Percentiles rank a stretch among this genome's conserved stretches.
These are phyloP conservation scores for Hypoxylon sp. DNA, from an alignment of 2,329 filamentous ascomycete species.

Conservation along the genomic window DNA sequence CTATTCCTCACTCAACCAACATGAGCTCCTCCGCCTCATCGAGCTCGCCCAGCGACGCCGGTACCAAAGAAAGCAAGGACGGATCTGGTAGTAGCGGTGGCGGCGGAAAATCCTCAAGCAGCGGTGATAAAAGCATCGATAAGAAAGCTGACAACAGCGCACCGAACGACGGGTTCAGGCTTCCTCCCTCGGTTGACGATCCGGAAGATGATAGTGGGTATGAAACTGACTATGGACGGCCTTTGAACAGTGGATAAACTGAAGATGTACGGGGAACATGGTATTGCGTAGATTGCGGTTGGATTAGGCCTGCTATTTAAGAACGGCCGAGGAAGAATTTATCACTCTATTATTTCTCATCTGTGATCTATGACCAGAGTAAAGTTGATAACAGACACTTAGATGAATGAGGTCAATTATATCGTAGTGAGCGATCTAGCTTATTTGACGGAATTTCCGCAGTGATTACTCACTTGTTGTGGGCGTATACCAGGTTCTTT, in stretches of 20 bases:
- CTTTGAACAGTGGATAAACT: not conserved
- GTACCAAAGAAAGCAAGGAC: not conserved
- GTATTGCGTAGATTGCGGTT: not conserved
- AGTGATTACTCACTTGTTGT: no score
- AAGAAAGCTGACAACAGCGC: not conserved
- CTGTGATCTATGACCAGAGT: not conserved
- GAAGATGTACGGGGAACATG: not conserved
- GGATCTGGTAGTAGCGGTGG: not conserved
- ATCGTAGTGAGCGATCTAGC: no score
- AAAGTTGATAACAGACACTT: not conserved
- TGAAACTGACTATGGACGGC: slow-evolving; percentile 1
- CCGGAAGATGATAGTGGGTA: slow-evolving; percentile 10
- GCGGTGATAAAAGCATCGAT: not conserved
- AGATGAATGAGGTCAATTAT: not conserved
- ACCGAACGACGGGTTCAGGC: slow-evolving; percentile 24
- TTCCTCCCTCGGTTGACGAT: slow-evolving; percentile 24
- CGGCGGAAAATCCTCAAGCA: not conserved
- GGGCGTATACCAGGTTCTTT: no score
- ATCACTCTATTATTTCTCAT: not conserved
- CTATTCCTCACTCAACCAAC: not conserved
- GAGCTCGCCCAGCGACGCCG: not conserved
- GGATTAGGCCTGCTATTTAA: not conserved
- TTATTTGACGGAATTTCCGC: no score
- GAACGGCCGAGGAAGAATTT: not conserved
- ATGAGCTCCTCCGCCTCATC: not conserved